Evolutionary conservation across 106 monocot species (phyloP), one percentile per base, ranked within the genome.

Genomic region (Dioscorea zingiberensis): DNA sequence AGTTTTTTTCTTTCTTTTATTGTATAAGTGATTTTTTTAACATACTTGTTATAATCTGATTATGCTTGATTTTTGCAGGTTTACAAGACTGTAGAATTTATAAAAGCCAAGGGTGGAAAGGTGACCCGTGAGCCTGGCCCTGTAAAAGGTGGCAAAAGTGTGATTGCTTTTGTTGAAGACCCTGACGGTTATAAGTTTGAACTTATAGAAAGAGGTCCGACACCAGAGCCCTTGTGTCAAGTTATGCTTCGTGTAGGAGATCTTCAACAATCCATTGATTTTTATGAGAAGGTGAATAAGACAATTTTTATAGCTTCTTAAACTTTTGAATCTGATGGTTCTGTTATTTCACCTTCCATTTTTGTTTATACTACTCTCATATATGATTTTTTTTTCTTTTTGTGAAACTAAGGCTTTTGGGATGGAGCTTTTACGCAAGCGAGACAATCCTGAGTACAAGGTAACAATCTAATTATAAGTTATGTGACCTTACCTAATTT

Each of bases 371-470:
- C 4, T 22, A 56, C 27, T 23, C 38, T 58, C 0, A 13, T 58
- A 6, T 58, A 23, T 22, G 22, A 21, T 63, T 44, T 19, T 63
- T 12, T 4, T 10, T 14, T 25, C 25, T 11, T 65, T n/a, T n/a
- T n/a, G n/a, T n/a, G 13, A 29, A 24, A 48, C 8, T 11, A 47
- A 98, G 98, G 98, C 98, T 48, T 98, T 82, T 83, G 98, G 98
- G 12, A 93, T 98, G 98, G 80, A 98, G 63, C 86, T 98, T 74
- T 73, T 98, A 48, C 74, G 92, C 19, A 98, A 89, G 60, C 73
- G 73, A 65, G 98, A 98, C 63, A 98, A 87, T 71, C 89, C 92
- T 24, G 86, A 89, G 67, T 89, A 98, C 73, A 89, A 89, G 93
- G 98, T 93, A 76, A 70, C 24, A 32, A 18, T 38, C 38, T 38